Evolutionary conservation across 768 basidiomycete genomes (phyloP).

Genomic region (Stropharia rugosoannulata): DNA sequence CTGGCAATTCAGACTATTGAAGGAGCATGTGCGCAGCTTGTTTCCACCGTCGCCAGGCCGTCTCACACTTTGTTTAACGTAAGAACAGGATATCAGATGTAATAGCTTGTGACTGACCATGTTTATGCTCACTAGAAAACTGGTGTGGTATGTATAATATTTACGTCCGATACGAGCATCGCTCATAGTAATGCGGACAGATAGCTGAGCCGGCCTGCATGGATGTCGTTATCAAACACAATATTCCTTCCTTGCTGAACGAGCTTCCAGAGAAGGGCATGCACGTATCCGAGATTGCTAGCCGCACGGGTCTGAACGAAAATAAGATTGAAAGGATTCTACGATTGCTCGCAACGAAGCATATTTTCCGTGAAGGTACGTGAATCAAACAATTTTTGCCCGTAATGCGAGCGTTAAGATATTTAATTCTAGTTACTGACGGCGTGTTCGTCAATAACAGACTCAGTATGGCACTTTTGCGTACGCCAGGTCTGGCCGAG

Average conservation of each 20-base stretch:
- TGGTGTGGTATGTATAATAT: conserved; percentile 5
- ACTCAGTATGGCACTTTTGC: conserved; percentile 26
- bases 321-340: conserved; percentile 32
- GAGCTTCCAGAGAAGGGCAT: conserved; percentile 25
- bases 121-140: conserved; percentile 1
- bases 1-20: conserved; percentile 24
- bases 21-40: conserved; percentile 28
- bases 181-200: background rate
- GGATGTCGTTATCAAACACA: conserved; percentile 14
- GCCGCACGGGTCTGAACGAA: conserved; percentile 20
- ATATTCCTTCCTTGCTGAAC: conserved; percentile 27
- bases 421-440: conserved; percentile 23
- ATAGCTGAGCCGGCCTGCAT: conserved; percentile 22
- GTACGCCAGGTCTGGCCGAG: background rate
- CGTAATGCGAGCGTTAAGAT: background rate
- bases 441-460: conserved; percentile 43
- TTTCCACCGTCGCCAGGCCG: conserved; percentile 20
- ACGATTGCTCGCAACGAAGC: conserved; percentile 28
- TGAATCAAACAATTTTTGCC: background rate
- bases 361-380: conserved; percentile 36
- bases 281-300: conserved; percentile 22
- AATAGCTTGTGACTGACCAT: background rate
- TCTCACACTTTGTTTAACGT: conserved; percentile 25
- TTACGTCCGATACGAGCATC: background rate
- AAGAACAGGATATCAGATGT: background rate